Evolutionary conservation across 2,329 filamentous ascomycete species (phyloP).

Genomic region (Fusarium palustre): DNA sequence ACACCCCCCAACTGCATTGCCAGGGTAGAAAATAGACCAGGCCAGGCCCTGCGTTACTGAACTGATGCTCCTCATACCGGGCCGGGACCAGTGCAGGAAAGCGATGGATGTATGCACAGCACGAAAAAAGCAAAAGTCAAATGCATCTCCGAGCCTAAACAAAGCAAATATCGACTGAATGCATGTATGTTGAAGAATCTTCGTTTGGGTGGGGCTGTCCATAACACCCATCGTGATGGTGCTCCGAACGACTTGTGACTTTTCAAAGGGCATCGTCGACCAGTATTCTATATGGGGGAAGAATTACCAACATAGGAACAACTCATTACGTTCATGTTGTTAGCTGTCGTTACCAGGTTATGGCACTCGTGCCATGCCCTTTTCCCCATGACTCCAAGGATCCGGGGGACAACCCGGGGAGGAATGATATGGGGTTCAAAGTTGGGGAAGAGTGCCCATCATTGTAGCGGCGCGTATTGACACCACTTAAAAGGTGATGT

Average conservation of each 20-base stretch:
- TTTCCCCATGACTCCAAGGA: slow-evolving; percentile 27
- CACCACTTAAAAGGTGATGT: slow-evolving; percentile 1
- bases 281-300: background rate
- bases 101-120: slow-evolving; percentile 5
- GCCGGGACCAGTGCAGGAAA: slow-evolving; percentile 22
- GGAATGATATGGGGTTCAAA: slow-evolving; percentile 17
- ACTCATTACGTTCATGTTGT: background rate
- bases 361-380: slow-evolving; percentile 16
- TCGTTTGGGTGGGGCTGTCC: slow-evolving; percentile 9
- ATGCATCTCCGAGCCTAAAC: background rate
- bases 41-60: slow-evolving; percentile 30
- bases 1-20: slow-evolving; percentile 23
- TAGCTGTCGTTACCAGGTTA: background rate
- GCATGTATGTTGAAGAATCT: slow-evolving; percentile 15
- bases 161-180: slow-evolving; percentile 8
- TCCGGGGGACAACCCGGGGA: slow-evolving; percentile 19
- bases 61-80: slow-evolving; percentile 30
- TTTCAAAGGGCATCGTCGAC: background rate
- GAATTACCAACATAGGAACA: background rate
- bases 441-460: slow-evolving; percentile 25
- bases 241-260: background rate
- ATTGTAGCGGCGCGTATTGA: slow-evolving; percentile 7
- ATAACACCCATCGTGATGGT: background rate
- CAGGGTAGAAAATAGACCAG: slow-evolving; percentile 28
- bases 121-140: slow-evolving; percentile 10